Percentiles rank a stretch among this genome's conserved stretches.
Evolutionary conservation across 2,329 filamentous ascomycete genomes (phyloP).

Genomic region (Penicillium digitatum): DNA sequence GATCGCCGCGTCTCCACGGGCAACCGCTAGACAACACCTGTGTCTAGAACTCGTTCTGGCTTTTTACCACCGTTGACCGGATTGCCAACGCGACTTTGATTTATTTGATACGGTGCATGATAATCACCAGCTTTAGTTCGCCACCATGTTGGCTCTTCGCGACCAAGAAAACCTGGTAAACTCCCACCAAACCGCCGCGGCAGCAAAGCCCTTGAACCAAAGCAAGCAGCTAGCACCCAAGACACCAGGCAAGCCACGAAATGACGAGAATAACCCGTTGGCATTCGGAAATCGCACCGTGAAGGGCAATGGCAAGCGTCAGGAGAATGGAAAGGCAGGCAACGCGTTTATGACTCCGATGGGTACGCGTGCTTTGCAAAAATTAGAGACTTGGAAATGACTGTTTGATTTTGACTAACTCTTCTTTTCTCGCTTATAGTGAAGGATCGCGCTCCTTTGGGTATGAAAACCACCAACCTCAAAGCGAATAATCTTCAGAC

Average conservation of each 20-base stretch:
- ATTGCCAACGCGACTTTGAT: conserved; percentile 10
- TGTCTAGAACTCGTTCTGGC: conserved; percentile 23
- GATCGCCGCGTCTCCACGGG: conserved; percentile 38
- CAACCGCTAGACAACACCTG: conserved; percentile 34
- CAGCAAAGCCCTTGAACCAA: conserved; percentile 69
- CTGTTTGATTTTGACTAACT: conserved; percentile 7
- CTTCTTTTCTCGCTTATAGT: conserved; percentile 42
- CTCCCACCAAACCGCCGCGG: conserved; percentile 65
- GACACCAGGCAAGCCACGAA: conserved; percentile 76
- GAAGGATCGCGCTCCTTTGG: conserved; percentile 73
- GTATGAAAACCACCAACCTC: conserved; percentile 94
- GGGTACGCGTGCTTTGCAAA: conserved; percentile 52
- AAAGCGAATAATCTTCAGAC: conserved; percentile 69
- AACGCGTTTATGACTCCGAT: conserved; percentile 73
- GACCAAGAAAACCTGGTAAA: conserved; percentile 88
- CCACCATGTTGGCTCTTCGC: conserved; percentile 68
- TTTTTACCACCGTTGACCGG: conserved; percentile 5
- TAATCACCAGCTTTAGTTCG: conserved; percentile 13
- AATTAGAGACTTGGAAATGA: neutral
- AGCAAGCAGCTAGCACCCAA: conserved; percentile 64
- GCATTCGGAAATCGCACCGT: conserved; percentile 57
- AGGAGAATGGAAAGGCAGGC: conserved; percentile 56
- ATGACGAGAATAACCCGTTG: conserved; percentile 76
- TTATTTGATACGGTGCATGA: conserved; percentile 21
- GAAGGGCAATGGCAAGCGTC: conserved; percentile 54